Evolutionary conservation across 305 asterid genomes (phyloP).

Genomic region (Fraxinus velutina): DNA sequence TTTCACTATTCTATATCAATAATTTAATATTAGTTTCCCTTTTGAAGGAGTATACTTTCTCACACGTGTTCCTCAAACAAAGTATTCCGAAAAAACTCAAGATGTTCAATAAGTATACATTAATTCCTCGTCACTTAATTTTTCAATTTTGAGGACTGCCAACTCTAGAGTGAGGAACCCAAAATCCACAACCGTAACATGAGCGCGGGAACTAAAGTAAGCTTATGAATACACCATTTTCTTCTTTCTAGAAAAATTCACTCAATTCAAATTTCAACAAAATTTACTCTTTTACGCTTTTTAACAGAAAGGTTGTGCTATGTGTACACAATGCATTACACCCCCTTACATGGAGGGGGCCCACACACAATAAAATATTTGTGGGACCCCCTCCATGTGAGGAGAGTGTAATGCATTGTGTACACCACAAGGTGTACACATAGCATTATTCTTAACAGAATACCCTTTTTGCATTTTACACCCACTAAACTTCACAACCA

Average conservation of each 20-base stretch:
- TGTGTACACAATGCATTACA: no score
- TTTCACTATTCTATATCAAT: neutral
- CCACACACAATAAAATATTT: no score
- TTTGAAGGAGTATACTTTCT: neutral
- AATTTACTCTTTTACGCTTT: no score
- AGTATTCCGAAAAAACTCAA: neutral
- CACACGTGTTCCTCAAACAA: neutral
- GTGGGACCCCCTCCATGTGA: no score
- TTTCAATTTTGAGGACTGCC: neutral
- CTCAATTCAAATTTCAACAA: neutral
- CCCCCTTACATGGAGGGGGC: no score
- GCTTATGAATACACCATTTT: neutral
- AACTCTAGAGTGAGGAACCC: neutral
- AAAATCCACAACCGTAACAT: neutral
- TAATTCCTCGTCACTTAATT: neutral
- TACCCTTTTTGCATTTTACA: neutral
- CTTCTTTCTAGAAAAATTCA: neutral
- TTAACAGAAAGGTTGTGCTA: no score
- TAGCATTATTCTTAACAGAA: no score
- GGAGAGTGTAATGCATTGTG: no score
- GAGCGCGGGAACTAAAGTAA: neutral
- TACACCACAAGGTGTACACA: no score
- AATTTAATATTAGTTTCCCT: neutral
- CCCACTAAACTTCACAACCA: neutral
- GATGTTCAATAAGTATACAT: neutral